Evolutionary conservation across 306 rosid genomes (phyloP).

Genomic region (Cicer judaicum): DNA sequence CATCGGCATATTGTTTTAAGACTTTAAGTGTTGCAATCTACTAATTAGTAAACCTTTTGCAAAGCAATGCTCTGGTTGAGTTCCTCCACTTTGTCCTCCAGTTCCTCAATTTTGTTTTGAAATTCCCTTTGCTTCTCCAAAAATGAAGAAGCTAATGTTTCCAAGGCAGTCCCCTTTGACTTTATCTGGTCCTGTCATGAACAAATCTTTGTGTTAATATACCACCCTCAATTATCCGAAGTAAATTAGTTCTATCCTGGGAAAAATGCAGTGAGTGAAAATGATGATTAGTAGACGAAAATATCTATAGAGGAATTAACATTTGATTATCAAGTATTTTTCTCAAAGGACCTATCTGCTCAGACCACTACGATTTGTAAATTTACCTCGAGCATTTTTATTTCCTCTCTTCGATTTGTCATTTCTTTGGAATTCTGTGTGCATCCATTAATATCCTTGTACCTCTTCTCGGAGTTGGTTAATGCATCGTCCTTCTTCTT

Average conservation of each 20-base stretch:
- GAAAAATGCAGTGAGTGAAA: constrained; percentile 40
- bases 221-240: constrained; percentile 7
- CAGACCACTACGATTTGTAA: constrained; percentile 21
- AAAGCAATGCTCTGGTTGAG: constrained; percentile 58
- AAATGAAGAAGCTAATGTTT: constrained; percentile 64
- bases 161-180: constrained; percentile 73
- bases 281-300: constrained; percentile 13
- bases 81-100: constrained; percentile 68
- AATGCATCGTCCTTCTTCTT: constrained; percentile 71
- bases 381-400: constrained; percentile 83
- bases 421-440: constrained; percentile 60
- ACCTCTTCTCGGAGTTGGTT: constrained; percentile 61
- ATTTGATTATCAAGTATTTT: constrained; percentile 38
- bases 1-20: not conserved
- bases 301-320: constrained; percentile 25
- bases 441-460: constrained; percentile 58
- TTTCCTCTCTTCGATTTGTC: constrained; percentile 63
- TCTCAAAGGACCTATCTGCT: constrained; percentile 16
- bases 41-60: constrained; percentile 55
- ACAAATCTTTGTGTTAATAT: constrained; percentile 19
- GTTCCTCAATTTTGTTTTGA: constrained; percentile 68
- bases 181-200: constrained; percentile 66
- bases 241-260: constrained; percentile 22
- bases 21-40: not conserved
- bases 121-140: constrained; percentile 75